Conservation (phyloP, 2,329 filamentous ascomycete genomes). For the Lasiodiplodia theobromae region DNA sequence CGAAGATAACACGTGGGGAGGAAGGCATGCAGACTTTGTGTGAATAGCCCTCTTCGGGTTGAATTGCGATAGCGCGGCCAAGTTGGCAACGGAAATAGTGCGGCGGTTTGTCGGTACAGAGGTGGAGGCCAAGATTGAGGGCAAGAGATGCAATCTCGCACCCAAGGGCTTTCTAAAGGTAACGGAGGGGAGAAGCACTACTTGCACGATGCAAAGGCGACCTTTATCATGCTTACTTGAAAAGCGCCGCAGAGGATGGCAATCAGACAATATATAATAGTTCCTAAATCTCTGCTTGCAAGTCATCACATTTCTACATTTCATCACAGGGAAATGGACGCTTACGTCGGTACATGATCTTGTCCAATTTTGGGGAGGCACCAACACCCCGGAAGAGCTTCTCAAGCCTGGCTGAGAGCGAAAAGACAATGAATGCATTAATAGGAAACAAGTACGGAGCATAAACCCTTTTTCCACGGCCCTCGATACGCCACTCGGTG, state of each 20-base stretch:
- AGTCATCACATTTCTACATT: too few species aligned
- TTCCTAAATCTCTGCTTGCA: too few species aligned
- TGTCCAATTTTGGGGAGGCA: neutral
- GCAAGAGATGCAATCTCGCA: neutral
- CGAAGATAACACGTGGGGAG: neutral
- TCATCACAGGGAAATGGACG: neutral
- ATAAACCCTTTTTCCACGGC: neutral
- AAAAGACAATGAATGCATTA: conserved; percentile 1
- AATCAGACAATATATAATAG: too few species aligned
- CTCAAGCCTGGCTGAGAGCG: neutral
- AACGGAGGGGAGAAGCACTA: neutral
- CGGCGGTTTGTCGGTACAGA: neutral
- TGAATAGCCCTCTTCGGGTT: too few species aligned
- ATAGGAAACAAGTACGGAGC: conserved; percentile 1
- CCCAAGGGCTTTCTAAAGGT: neutral
- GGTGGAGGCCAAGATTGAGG: neutral
- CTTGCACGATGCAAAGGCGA: neutral
- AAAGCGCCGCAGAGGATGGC: neutral
- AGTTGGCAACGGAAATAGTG: neutral
- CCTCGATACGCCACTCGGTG: neutral
- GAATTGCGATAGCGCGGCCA: neutral
- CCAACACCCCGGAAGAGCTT: neutral
- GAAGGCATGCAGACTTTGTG: neutral
- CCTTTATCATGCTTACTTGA: neutral
- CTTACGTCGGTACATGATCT: neutral